Evolutionary conservation across 805 yeast genomes (phyloP).

Genomic region (Pichia sporocuriosa): DNA sequence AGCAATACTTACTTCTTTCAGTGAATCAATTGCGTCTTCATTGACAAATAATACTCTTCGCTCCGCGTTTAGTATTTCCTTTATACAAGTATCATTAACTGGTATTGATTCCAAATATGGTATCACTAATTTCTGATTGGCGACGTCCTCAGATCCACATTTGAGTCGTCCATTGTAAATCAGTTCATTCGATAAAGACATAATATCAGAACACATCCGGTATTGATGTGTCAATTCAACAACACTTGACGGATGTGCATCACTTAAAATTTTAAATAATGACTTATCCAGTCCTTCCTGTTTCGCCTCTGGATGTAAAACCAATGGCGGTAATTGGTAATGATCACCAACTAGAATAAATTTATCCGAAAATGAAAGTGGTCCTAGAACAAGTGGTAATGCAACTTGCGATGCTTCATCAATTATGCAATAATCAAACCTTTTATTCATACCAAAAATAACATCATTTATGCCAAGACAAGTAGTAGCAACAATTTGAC

Average conservation of each 20-base stretch:
- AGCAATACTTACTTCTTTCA: constrained; percentile 43
- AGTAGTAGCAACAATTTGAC: constrained; percentile 82
- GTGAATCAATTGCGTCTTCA: constrained; percentile 61
- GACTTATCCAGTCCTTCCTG: constrained; percentile 64
- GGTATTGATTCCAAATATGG: constrained; percentile 34
- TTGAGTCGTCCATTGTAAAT: constrained; percentile 69
- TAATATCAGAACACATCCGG: constrained; percentile 86
- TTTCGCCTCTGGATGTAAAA: constrained; percentile 60
- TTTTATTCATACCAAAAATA: constrained; percentile 43
- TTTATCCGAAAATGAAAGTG: constrained; percentile 66
- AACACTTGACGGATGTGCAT: constrained; percentile 66
- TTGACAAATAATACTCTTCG: constrained; percentile 70
- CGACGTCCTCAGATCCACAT: constrained; percentile 66
- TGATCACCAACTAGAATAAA: constrained; percentile 97
- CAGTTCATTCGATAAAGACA: constrained; percentile 72
- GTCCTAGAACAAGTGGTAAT: constrained; percentile 86
- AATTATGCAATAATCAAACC: constrained; percentile 86
- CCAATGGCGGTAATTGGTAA: constrained; percentile 85
- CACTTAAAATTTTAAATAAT: constrained; percentile 68
- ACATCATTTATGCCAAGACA: constrained; percentile 70
- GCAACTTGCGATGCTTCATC: constrained; percentile 98
- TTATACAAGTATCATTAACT: constrained; percentile 8
- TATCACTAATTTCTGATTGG: constrained; percentile 46
- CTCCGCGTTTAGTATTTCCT: constrained; percentile 42
- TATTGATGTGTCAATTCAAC: constrained; percentile 77